Base-by-base conservation (phyloP, 1,284 basidiomycete genomes). In the Phellinidium pouzarii region DNA sequence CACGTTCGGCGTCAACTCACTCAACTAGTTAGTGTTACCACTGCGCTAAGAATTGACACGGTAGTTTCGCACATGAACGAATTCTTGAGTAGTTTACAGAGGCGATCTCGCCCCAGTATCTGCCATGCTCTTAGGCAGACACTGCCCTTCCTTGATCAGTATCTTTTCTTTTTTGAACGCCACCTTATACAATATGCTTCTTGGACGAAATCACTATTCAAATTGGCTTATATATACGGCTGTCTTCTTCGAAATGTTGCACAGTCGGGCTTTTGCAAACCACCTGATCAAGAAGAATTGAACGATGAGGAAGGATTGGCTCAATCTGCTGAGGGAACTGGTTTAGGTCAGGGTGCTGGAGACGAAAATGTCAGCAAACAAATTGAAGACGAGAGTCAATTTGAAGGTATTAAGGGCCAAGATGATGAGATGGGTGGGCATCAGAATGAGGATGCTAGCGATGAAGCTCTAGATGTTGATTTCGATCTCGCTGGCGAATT, bases 301-400 rank as follows among this genome's bases (percentile, higher is more conserved):
- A 79, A 76, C 20, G 73, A 72, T 0, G 75, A 70, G 3, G 74
- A 75, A 4, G 76, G 76, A 25, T 74, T 72, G 3, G 73, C 74
- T 4, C 81, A 86, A 38, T 70, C 75, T 3, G 69, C 72, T 5
- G 90, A 80, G 44, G 94, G 93, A 2, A 81, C 87, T 1, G 94
- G 94, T 1, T 70, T 98, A 58, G 94, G 94, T 9, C 81, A 89
- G 59, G 94, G 94, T 1, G 73, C 78, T 1, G 94, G 94, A 1
- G 73, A 74, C 17, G 82, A 97, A 67, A 88, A 96, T 62, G 86
- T 94, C 50, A 93, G 89, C 71, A 87, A 91, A 60, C 88, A 96
- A 63, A 93, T 97, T 53, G 85, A 92, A 62, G 92, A 98, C 56
- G 94, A 99, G 66, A 89, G 90, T 62, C 93, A 96, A 64, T 90